Conservation (phyloP, 495 filamentous ascomycete species). For the Daldinia bambusicola region DNA sequence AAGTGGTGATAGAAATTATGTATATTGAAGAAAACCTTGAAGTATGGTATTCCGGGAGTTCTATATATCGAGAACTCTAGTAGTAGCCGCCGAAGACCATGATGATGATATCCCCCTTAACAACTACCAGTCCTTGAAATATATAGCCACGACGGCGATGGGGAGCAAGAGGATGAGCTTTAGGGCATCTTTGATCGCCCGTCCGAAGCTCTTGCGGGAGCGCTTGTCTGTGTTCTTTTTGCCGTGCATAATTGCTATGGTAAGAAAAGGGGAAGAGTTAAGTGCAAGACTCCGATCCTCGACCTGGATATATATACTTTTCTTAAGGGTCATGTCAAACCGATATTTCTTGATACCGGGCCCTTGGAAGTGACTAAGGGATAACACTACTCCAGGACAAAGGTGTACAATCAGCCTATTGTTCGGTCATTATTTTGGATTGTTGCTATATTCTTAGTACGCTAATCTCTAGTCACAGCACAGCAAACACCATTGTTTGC, state of each 20-base stretch:
- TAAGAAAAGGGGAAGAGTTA: neutral
- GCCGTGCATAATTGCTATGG: neutral
- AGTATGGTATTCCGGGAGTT: neutral
- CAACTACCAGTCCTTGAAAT: neutral
- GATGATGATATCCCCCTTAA: neutral
- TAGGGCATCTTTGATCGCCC: neutral
- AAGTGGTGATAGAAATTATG: constrained; percentile 3
- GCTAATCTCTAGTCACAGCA: neutral
- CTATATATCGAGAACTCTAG: neutral
- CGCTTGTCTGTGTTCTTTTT: neutral
- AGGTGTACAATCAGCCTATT: neutral
- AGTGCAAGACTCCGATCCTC: neutral
- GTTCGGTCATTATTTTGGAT: neutral
- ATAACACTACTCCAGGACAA: neutral
- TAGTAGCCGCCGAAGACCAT: neutral
- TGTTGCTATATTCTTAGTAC: neutral
- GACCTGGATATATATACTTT: neutral
- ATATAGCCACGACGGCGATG: neutral
- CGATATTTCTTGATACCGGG: neutral
- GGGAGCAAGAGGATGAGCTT: neutral
- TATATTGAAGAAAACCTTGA: neutral
- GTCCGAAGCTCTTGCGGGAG: neutral
- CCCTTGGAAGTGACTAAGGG: neutral
- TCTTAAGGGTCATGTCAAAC: neutral
- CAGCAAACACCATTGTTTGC: neutral